Evolutionary conservation across 805 yeast species (phyloP).

Genomic region (Hanseniaspora opuntiae): DNA sequence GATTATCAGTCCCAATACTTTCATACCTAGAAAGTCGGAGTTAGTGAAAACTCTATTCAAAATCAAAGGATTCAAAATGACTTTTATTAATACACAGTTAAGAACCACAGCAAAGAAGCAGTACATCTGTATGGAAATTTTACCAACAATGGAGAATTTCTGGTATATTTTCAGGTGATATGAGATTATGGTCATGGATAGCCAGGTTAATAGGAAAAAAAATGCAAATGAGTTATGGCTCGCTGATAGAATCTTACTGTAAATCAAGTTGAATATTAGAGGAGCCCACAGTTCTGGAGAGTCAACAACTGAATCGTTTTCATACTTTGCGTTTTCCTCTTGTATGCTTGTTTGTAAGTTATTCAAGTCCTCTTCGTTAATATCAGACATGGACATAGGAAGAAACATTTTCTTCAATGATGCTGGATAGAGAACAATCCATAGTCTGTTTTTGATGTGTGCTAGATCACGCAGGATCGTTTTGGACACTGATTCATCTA

Average conservation of each 20-base stretch:
- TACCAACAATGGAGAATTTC: conserved; percentile 21
- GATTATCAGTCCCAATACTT: conserved; percentile 1
- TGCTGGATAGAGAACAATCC: conserved; percentile 25
- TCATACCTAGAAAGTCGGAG: not conserved
- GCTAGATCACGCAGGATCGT: conserved; percentile 24
- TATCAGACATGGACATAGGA: conserved; percentile 8
- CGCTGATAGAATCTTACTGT: conserved; percentile 22
- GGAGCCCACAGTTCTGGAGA: conserved; percentile 28
- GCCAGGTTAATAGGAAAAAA: conserved; percentile 24
- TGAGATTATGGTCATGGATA: conserved; percentile 20
- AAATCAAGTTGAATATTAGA: conserved; percentile 21
- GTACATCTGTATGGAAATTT: conserved; percentile 24
- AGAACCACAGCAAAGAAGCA: conserved; percentile 26
- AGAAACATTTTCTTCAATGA: conserved; percentile 16
- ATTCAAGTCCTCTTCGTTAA: not conserved
- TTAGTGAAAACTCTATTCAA: conserved; percentile 13
- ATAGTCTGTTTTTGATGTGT: conserved; percentile 23
- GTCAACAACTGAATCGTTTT: conserved; percentile 11
- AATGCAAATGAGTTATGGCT: conserved; percentile 23
- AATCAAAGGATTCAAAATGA: conserved; percentile 20
- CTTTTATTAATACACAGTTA: conserved; percentile 19
- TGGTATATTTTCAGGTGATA: conserved; percentile 19
- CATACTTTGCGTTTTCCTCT: not conserved
- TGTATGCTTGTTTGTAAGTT: not conserved
- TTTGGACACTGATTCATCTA: conserved; percentile 22